phyloP scores from a whole-genome alignment of 2,329 filamentous ascomycete genomes.

The Stromatinia cepivora region DNA sequence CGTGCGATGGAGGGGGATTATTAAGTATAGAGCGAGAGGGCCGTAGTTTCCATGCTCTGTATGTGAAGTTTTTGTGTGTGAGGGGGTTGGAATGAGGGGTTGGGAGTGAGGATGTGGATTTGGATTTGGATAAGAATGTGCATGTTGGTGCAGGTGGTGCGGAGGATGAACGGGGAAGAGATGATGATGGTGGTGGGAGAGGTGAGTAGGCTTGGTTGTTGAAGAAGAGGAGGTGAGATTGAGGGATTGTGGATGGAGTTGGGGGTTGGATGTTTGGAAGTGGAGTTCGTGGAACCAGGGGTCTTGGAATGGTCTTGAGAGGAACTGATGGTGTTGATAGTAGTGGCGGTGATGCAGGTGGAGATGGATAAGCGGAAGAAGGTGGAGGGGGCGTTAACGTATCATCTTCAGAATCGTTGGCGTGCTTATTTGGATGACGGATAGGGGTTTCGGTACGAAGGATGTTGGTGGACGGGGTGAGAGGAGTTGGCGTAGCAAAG shows the following conservation, averaged over 20 bases:
- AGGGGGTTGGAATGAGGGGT: accelerated
- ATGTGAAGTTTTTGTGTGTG: neutral
- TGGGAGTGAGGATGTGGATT: neutral
- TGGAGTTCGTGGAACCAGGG: neutral
- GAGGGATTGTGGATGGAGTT: neutral
- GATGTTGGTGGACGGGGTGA: neutral
- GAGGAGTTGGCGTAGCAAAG: neutral
- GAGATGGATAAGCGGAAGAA: neutral
- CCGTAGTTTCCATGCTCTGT: conserved; percentile 5
- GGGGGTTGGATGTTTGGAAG: too few species aligned
- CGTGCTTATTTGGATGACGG: too few species aligned
- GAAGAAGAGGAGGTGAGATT: neutral
- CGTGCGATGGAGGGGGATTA: neutral
- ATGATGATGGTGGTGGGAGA: neutral
- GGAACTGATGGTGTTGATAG: neutral
- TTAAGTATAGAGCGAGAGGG: neutral
- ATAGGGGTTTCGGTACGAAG: neutral
- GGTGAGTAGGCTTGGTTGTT: neutral
- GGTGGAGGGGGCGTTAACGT: neutral
- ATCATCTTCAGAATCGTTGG: neutral
- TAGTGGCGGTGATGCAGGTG: neutral
- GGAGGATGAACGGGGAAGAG: neutral
- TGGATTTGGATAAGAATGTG: neutral
- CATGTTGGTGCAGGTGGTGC: neutral
- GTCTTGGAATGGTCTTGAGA: too few species aligned